phyloP scores from a whole-genome alignment of 495 filamentous ascomycete species.

The Peziza echinospora region DNA sequence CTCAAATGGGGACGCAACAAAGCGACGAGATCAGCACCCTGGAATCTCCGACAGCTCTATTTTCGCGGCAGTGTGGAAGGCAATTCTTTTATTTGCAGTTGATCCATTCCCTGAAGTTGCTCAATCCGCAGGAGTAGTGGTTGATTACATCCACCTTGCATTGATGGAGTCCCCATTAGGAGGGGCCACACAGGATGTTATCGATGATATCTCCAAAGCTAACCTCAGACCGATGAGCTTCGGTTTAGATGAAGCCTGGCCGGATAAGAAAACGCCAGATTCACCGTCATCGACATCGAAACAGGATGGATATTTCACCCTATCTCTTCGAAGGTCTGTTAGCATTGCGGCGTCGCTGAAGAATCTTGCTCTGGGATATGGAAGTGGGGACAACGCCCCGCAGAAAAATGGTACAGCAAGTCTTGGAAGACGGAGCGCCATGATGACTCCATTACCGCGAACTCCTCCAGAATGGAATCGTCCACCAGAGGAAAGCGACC shows the following conservation, averaged over 20 bases:
- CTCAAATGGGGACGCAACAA: slow-evolving; percentile 1
- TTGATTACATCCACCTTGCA: slow-evolving; percentile 62
- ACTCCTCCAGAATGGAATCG: slow-evolving; percentile 46
- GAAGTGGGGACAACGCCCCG: slow-evolving; percentile 19
- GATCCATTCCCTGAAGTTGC: slow-evolving; percentile 91
- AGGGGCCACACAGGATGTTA: slow-evolving; percentile 40
- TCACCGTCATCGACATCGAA: slow-evolving; percentile 30
- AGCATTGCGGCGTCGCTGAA: slow-evolving; percentile 54
- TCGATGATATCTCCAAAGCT: slow-evolving; percentile 49
- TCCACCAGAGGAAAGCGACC: slow-evolving; percentile 62
- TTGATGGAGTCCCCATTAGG: slow-evolving; percentile 60
- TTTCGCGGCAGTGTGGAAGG: slow-evolving; percentile 84
- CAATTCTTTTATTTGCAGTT: slow-evolving; percentile 68
- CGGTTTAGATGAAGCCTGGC: slow-evolving; percentile 20
- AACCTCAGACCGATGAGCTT: slow-evolving; percentile 14
- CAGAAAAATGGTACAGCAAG: neutral
- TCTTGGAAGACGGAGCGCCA: neutral
- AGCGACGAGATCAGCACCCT: slow-evolving; percentile 10
- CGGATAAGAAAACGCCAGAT: slow-evolving; percentile 26
- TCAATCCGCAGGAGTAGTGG: slow-evolving; percentile 52
- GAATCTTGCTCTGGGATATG: slow-evolving; percentile 37
- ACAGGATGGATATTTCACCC: slow-evolving; percentile 41
- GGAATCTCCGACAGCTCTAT: slow-evolving; percentile 65
- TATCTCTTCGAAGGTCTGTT: slow-evolving; percentile 43
- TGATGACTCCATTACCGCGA: slow-evolving; percentile 3